Evolutionary conservation across 192 early-diverging fungal genomes (phyloP).

Genomic region (Coemansia sp.): DNA sequence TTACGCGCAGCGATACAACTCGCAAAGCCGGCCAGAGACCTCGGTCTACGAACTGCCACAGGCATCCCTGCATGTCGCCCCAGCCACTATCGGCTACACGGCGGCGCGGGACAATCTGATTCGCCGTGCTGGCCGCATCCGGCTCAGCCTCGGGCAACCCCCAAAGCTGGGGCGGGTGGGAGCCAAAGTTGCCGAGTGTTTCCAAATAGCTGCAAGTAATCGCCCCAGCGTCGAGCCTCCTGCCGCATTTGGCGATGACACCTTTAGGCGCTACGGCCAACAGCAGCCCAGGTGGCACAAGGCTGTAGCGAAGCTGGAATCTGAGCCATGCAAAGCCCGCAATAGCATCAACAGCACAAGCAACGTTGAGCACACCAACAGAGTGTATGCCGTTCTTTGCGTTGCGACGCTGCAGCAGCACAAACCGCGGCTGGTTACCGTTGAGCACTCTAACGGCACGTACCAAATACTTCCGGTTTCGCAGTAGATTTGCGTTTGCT

Average conservation of each 20-base stretch:
- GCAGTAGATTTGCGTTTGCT: background rate
- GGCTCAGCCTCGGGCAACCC: conserved; percentile 11
- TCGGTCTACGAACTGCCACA: background rate
- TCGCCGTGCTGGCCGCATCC: conserved; percentile 33
- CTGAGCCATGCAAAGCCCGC: background rate
- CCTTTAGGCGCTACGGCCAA: conserved; percentile 1
- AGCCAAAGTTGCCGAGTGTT: conserved; percentile 15
- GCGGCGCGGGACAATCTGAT: background rate
- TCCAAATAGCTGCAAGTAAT: conserved; percentile 11
- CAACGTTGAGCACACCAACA: conserved; percentile 3
- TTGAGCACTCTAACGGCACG: conserved; percentile 6
- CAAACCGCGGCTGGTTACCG: conserved; percentile 36
- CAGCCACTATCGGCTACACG: conserved; percentile 1
- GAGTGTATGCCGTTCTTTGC: conserved; percentile 3
- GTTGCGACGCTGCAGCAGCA: background rate
- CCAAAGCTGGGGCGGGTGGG: conserved; percentile 16
- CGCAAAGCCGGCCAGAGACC: background rate
- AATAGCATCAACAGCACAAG: background rate
- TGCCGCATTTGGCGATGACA: conserved; percentile 10
- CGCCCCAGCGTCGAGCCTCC: background rate
- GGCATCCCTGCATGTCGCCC: background rate
- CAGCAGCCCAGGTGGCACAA: background rate
- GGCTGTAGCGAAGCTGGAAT: background rate
- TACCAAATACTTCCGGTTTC: background rate
- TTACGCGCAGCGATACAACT: conserved; percentile 26